phyloP scores from a whole-genome alignment of 345 rosid species.

The Corchorus olitorius region DNA sequence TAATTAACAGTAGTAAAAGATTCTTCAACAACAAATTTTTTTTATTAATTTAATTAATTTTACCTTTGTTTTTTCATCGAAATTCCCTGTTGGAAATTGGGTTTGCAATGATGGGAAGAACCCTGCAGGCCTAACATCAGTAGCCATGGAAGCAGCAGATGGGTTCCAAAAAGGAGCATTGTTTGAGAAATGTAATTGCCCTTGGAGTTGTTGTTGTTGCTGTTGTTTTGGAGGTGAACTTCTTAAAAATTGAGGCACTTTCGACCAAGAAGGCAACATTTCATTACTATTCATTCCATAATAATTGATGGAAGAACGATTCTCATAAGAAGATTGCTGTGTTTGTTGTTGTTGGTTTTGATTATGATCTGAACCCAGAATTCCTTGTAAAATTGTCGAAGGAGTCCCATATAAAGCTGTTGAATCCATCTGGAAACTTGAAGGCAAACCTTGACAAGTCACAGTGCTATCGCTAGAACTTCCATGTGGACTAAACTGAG shows the following conservation, averaged over 20 bases:
- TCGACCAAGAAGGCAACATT: constrained; percentile 61
- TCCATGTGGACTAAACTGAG: constrained; percentile 63
- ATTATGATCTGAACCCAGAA: constrained; percentile 38
- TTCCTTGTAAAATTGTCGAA: constrained; percentile 53
- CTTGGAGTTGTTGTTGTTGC: constrained; percentile 26
- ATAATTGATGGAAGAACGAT: constrained; percentile 30
- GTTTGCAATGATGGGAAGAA: constrained; percentile 63
- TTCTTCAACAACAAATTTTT: not conserved
- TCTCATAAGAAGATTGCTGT: constrained; percentile 35
- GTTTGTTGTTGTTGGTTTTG: constrained; percentile 38
- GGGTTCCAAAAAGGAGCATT: constrained; percentile 93
- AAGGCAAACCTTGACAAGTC: constrained; percentile 32
- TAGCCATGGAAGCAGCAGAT: constrained; percentile 43
- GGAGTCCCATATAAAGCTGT: constrained; percentile 51
- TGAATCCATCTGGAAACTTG: constrained; percentile 53
- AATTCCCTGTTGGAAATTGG: constrained; percentile 47
- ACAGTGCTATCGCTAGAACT: constrained; percentile 60
- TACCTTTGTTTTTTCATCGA: constrained; percentile 56
- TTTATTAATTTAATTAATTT: not conserved
- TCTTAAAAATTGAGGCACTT: constrained; percentile 62
- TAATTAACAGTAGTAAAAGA: not conserved
- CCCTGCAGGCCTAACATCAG: constrained; percentile 58
- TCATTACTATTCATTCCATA: constrained; percentile 25
- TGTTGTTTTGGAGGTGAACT: constrained; percentile 62
- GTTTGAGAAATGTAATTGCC: constrained; percentile 82